Conservation (phyloP, 257 asterid species). For the Penstemon newberryi region DNA sequence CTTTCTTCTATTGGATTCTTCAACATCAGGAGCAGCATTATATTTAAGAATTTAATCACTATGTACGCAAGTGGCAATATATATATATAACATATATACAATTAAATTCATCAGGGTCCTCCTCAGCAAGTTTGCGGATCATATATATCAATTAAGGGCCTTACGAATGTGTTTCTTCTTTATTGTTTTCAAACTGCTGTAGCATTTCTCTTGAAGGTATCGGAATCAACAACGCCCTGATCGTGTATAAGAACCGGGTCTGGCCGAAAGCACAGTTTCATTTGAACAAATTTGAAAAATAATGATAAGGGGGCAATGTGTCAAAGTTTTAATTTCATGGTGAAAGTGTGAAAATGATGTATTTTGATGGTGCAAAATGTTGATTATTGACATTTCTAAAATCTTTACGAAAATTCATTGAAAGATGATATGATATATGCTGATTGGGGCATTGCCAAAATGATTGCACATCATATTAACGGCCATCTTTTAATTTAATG, state of each 20-base stretch:
- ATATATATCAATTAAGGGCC: conserved; percentile 69
- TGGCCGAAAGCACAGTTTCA: too few relatives aligned
- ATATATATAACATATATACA: too few relatives aligned
- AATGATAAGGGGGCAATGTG: background rate
- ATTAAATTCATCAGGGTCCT: conserved; percentile 86
- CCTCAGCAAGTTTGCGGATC: conserved; percentile 93
- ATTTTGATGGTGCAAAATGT: background rate
- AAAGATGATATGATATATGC: too few relatives aligned
- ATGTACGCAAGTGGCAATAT: too few relatives aligned
- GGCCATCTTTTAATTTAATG: background rate
- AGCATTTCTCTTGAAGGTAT: conserved; percentile 95
- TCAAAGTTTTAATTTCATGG: too few relatives aligned
- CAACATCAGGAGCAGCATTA: conserved; percentile 50
- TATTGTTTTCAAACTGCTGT: conserved; percentile 72
- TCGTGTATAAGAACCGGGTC: conserved; percentile 23
- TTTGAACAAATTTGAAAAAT: too few relatives aligned
- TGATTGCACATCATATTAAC: background rate
- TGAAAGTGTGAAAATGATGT: background rate
- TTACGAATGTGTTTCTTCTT: too few relatives aligned
- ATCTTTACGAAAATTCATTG: too few relatives aligned
- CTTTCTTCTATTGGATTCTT: conserved; percentile 83
- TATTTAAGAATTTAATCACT: conserved; percentile 13
- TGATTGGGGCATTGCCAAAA: too few relatives aligned
- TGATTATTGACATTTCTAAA: too few relatives aligned
- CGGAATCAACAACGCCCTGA: conserved; percentile 98